phyloP scores from a whole-genome alignment of 768 basidiomycete genomes.

The Amanita thiersii region DNA sequence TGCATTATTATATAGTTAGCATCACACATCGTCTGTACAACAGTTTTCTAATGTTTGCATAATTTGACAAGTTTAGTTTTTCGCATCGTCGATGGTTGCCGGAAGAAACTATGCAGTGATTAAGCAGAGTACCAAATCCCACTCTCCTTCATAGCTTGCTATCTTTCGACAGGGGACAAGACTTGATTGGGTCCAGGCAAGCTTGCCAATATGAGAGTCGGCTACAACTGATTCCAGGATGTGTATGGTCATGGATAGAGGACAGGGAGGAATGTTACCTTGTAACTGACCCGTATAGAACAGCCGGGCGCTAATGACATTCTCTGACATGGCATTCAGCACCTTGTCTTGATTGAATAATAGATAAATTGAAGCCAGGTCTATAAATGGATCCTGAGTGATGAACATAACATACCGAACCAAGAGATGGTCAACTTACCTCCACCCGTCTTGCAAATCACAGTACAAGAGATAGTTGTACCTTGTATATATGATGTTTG shows the following conservation, averaged over 20 bases:
- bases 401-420: neutral
- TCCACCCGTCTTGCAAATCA: conserved; percentile 35
- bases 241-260: too few relatives aligned
- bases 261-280: too few relatives aligned
- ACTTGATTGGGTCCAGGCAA: conserved; percentile 25
- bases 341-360: too few relatives aligned
- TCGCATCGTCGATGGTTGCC: too few relatives aligned
- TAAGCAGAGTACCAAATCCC: conserved; percentile 52
- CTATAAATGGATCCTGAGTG: neutral
- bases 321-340: too few relatives aligned
- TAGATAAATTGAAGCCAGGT: neutral
- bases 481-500: conserved; percentile 39
- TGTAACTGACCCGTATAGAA: too few relatives aligned
- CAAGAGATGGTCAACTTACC: conserved; percentile 14
- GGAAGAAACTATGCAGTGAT: conserved; percentile 18
- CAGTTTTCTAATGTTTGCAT: neutral
- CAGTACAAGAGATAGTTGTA: conserved; percentile 29
- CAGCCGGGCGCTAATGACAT: too few relatives aligned
- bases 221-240: too few relatives aligned
- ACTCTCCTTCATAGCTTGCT: conserved; percentile 34
- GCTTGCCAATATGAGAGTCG: neutral
- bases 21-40: neutral
- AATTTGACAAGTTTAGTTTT: too few relatives aligned
- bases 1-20: conserved; percentile 8
- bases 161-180: conserved; percentile 46